phyloP scores from a whole-genome alignment of 441 rosid genomes.

The Omphalea diandra region DNA sequence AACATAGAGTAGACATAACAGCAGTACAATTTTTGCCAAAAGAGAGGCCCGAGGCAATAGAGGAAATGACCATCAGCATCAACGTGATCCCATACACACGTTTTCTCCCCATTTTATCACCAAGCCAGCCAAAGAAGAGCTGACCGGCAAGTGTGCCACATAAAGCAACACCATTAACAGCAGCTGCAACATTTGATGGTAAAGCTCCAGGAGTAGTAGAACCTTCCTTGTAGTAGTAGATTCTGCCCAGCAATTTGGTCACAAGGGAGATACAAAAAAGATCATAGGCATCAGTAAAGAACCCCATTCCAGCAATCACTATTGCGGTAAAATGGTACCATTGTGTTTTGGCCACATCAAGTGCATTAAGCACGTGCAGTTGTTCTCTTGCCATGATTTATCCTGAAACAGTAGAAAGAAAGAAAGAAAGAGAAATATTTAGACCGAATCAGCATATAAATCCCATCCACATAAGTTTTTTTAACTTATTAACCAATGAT shows the following conservation, averaged over 20 bases:
- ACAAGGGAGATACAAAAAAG: conserved; percentile 79
- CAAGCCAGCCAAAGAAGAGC: conserved; percentile 89
- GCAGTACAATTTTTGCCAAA: conserved; percentile 42
- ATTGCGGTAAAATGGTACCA: conserved; percentile 83
- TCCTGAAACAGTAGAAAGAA: no score
- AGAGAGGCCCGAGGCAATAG: conserved; percentile 69
- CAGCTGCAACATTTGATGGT: conserved; percentile 72
- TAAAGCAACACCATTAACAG: conserved; percentile 78
- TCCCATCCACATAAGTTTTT: no score
- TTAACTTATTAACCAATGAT: no score
- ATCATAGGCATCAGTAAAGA: conserved; percentile 85
- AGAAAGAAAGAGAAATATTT: no score
- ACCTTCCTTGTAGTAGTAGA: conserved; percentile 53
- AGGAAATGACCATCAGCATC: conserved; percentile 63
- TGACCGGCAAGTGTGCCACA: conserved; percentile 74
- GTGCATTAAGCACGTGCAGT: conserved; percentile 59
- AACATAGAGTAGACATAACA: conserved; percentile 59
- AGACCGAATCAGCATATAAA: no score
- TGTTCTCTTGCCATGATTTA: conserved; percentile 48
- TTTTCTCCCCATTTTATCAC: conserved; percentile 76
- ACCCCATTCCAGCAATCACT: conserved; percentile 82
- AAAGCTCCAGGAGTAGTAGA: conserved; percentile 70
- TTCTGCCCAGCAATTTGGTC: conserved; percentile 74
- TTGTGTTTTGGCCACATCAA: conserved; percentile 77
- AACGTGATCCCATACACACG: conserved; percentile 78